Evolutionary conservation across 495 filamentous ascomycete genomes (phyloP).

Genomic region (Rostrohypoxylon terebratum): DNA sequence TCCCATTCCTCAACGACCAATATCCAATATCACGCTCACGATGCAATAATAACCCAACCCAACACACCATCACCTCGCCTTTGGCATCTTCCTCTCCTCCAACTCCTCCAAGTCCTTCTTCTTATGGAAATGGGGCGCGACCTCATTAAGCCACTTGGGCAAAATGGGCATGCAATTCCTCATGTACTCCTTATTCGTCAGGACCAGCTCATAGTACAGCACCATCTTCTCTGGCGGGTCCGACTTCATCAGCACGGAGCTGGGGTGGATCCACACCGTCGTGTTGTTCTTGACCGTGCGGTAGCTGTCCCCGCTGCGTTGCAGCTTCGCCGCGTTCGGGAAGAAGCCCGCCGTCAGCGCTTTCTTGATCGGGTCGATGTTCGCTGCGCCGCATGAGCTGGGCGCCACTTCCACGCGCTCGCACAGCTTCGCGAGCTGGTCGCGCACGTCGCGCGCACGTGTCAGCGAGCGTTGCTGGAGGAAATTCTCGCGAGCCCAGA

Average conservation of each 20-base stretch:
- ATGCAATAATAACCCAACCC: neutral
- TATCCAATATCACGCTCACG: neutral
- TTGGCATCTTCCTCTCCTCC: conserved; percentile 80
- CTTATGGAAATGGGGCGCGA: conserved; percentile 96
- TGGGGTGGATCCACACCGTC: conserved; percentile 91
- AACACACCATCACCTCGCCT: conserved; percentile 14
- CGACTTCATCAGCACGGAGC: conserved; percentile 79
- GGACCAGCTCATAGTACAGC: conserved; percentile 90
- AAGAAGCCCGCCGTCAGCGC: conserved; percentile 95
- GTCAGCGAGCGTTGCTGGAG: conserved; percentile 88
- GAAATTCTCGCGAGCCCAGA: conserved; percentile 96
- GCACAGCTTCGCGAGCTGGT: conserved; percentile 94
- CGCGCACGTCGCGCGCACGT: conserved; percentile 90
- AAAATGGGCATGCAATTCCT: conserved; percentile 86
- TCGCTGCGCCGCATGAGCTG: conserved; percentile 73
- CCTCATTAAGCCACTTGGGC: conserved; percentile 87
- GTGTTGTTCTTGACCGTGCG: conserved; percentile 93
- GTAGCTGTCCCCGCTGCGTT: conserved; percentile 88
- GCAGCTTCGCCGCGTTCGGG: conserved; percentile 88
- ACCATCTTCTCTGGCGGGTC: conserved; percentile 84
- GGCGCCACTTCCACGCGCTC: conserved; percentile 85
- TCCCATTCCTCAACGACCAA: neutral
- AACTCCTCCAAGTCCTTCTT: conserved; percentile 89
- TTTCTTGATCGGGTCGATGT: conserved; percentile 82
- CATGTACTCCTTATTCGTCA: conserved; percentile 96